These are phyloP conservation scores for Calonectria hawksworthii DNA, from an alignment of 2,329 filamentous ascomycete species.

Conservation along the genomic window DNA sequence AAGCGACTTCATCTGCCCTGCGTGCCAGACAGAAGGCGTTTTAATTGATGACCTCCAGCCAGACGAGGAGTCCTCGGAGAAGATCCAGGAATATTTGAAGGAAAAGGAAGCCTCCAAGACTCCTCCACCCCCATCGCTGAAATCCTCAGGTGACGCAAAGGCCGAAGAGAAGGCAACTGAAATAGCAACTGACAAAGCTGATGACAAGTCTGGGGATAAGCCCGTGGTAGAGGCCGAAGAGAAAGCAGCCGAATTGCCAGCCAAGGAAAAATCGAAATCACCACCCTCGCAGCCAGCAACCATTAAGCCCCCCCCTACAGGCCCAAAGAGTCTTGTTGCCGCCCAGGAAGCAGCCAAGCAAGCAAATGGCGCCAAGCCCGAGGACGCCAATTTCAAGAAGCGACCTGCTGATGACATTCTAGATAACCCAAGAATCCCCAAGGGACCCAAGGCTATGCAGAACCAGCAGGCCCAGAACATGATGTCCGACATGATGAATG, in stretches of 20 bases:
- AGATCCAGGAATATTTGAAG: constrained; percentile 81
- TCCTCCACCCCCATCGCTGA: constrained; percentile 50
- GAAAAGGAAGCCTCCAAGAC: constrained; percentile 68
- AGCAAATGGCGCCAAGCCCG: constrained; percentile 46
- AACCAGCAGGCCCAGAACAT: constrained; percentile 63
- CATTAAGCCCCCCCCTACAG: constrained; percentile 48
- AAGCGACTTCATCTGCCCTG: constrained; percentile 96
- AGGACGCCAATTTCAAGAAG: constrained; percentile 74
- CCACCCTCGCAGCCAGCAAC: constrained; percentile 41
- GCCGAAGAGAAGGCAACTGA: constrained; percentile 42
- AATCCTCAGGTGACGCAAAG: constrained; percentile 40
- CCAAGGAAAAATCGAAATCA: constrained; percentile 54
- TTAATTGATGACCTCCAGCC: constrained; percentile 91
- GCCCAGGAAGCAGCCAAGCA: constrained; percentile 54
- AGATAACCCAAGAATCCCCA: constrained; percentile 75
- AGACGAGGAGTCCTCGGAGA: constrained; percentile 83
- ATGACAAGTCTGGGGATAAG: constrained; percentile 56
- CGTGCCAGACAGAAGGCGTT: constrained; percentile 90
- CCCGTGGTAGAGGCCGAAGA: constrained; percentile 43
- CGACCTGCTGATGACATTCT: constrained; percentile 81
- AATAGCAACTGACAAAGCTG: constrained; percentile 47
- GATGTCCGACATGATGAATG: constrained; percentile 64
- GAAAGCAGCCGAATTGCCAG: constrained; percentile 39
- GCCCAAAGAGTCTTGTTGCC: constrained; percentile 44
- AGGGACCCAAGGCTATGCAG: constrained; percentile 76